Evolutionary conservation across 495 filamentous ascomycete genomes (phyloP).

Genomic region (Talaromyces trachyspermus): DNA sequence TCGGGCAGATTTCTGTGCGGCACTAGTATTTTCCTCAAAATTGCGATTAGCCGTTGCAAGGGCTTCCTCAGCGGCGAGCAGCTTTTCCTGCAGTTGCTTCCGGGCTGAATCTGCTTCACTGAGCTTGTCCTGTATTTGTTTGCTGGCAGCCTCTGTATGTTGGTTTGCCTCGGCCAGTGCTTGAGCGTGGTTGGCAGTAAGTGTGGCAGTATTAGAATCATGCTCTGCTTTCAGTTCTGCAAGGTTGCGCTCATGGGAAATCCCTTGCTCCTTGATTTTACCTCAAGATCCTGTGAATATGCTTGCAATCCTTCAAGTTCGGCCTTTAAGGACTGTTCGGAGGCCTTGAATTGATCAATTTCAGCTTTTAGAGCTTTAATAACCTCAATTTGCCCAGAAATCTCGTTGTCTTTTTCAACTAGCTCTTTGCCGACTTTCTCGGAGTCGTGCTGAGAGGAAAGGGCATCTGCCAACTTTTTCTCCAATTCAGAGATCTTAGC

Average conservation of each 20-base stretch:
- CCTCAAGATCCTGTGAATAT: conserved; percentile 22
- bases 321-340: conserved; percentile 24
- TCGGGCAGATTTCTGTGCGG: conserved; percentile 29
- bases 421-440: conserved; percentile 22
- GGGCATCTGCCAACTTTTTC: conserved; percentile 29
- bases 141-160: conserved; percentile 24
- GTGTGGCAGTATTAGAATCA: conserved; percentile 25
- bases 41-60: conserved; percentile 9
- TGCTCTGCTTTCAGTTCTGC: conserved; percentile 30
- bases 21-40: conserved; percentile 29
- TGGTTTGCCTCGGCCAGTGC: conserved; percentile 29
- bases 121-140: conserved; percentile 35
- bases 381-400: conserved; percentile 28
- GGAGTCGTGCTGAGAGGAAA: conserved; percentile 22
- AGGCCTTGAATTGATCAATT: conserved; percentile 29
- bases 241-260: conserved; percentile 29
- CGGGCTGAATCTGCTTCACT: conserved; percentile 30
- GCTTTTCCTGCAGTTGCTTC: conserved; percentile 12
- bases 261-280: conserved; percentile 33
- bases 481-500: conserved; percentile 33
- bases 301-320: conserved; percentile 27
- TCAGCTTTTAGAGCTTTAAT: conserved; percentile 29
- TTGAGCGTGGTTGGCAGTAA: conserved; percentile 25
- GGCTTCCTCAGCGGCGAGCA: conserved; percentile 7
- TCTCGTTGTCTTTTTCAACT: conserved; percentile 33